Percentiles rank a stretch among this genome's conserved stretches.
These are phyloP conservation scores for Penicillium sp. DNA, from an alignment of 2,329 filamentous ascomycete species.

Conservation along the genomic window DNA sequence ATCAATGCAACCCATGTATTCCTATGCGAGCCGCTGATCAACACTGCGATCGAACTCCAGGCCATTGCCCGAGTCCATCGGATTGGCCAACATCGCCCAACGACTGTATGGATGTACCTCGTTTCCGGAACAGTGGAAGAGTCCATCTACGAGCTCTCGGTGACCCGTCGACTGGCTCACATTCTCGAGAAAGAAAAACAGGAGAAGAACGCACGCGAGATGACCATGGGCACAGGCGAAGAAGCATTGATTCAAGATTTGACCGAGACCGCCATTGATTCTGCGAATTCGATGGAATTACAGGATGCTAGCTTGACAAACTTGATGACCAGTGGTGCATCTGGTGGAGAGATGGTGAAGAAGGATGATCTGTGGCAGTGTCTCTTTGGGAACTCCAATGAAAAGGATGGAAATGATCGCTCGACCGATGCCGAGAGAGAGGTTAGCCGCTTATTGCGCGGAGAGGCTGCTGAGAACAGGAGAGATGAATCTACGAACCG, in stretches of 20 bases:
- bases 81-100: slow-evolving; percentile 85
- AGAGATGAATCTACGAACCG: slow-evolving; percentile 12
- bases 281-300: slow-evolving; percentile 82
- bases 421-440: slow-evolving; percentile 44
- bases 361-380: slow-evolving; percentile 86
- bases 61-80: slow-evolving; percentile 93
- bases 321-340: slow-evolving; percentile 70
- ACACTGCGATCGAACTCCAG: slow-evolving; percentile 91
- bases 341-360: slow-evolving; percentile 78
- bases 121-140: slow-evolving; percentile 91
- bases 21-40: slow-evolving; percentile 89
- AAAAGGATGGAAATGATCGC: slow-evolving; percentile 23
- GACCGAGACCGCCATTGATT: slow-evolving; percentile 71
- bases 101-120: slow-evolving; percentile 94
- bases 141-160: slow-evolving; percentile 85
- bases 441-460: slow-evolving; percentile 56
- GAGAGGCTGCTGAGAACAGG: slow-evolving; percentile 59
- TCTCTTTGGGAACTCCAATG: slow-evolving; percentile 68
- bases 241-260: slow-evolving; percentile 21
- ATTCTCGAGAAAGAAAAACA: slow-evolving; percentile 58
- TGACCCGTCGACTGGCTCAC: slow-evolving; percentile 76
- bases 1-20: slow-evolving; percentile 94
- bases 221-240: background rate
- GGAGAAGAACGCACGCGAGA: slow-evolving; percentile 29
- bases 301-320: slow-evolving; percentile 72